These are phyloP conservation scores for Helotiales sp. DNA, from an alignment of 2,329 filamentous ascomycete genomes.

Conservation along the genomic window DNA sequence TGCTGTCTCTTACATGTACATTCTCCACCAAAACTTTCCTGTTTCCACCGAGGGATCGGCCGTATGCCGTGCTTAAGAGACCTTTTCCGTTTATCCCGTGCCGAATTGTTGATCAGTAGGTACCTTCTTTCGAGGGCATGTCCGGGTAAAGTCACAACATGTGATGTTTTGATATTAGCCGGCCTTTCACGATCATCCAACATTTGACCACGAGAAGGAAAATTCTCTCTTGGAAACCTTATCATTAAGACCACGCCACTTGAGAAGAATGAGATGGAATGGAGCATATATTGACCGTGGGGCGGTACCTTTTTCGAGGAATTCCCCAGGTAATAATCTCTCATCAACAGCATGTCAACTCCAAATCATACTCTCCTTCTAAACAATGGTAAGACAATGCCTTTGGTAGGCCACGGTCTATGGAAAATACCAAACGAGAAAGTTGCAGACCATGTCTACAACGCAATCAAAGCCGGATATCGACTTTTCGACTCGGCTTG, in stretches of 20 bases:
- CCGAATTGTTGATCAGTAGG: neutral
- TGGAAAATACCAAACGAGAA: slow-evolving; percentile 71
- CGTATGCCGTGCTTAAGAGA: neutral
- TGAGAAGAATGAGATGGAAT: neutral
- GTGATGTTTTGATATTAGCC: neutral
- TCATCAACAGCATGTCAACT: neutral
- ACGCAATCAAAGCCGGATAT: slow-evolving; percentile 62
- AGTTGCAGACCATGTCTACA: slow-evolving; percentile 68
- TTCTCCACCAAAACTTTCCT: neutral
- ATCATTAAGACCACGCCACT: neutral
- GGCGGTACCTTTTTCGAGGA: neutral
- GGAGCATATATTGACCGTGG: neutral
- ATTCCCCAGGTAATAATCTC: neutral
- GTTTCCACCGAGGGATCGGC: neutral
- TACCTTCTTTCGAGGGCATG: neutral
- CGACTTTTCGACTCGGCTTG: slow-evolving; percentile 63
- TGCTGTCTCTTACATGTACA: too few relatives aligned
- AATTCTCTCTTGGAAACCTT: neutral
- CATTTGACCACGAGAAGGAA: neutral
- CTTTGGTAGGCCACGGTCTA: slow-evolving; percentile 63
- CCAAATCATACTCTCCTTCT: slow-evolving; percentile 46
- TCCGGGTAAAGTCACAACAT: neutral
- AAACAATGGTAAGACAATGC: slow-evolving; percentile 56
- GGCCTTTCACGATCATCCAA: neutral
- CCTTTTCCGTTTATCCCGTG: neutral